A percentile compares a stretch with the other conserved stretches of the same genome.
Evolutionary conservation across 106 monocot genomes (phyloP).

Genomic region (Acorus calamus): DNA sequence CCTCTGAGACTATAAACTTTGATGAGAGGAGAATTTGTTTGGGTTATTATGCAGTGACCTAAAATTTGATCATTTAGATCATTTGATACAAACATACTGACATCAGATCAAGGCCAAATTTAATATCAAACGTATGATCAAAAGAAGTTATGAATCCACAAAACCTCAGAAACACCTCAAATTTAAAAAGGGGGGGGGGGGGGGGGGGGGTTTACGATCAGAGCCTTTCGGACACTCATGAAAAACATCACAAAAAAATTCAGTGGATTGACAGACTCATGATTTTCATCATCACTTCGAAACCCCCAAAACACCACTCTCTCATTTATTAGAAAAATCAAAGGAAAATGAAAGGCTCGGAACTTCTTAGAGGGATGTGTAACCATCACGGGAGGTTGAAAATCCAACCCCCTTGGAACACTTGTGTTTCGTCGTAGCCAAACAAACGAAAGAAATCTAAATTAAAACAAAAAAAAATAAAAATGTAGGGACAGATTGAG

Average conservation of each 20-base stretch:
- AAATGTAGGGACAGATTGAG: not conserved
- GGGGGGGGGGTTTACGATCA: conserved; percentile 14
- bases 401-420: conserved; percentile 1
- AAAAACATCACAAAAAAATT: conserved; percentile 4
- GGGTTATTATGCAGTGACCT: no score
- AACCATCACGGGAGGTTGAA: conserved; percentile 6
- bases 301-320: not conserved
- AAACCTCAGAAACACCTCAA: no score
- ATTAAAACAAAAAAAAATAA: not conserved
- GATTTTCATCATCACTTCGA: conserved; percentile 15
- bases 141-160: no score
- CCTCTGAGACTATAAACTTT: no score
- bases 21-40: no score
- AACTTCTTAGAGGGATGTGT: conserved; percentile 21
- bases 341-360: conserved; percentile 1
- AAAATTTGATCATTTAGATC: no score
- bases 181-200: conserved; percentile 10
- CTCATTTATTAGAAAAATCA: not conserved
- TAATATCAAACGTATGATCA: no score
- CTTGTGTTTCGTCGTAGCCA: conserved; percentile 7
- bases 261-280: conserved; percentile 31
- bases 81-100: no score
- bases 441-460: not conserved
- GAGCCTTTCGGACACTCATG: conserved; percentile 10
- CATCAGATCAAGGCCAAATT: no score